Percentiles rank a stretch among this genome's conserved stretches.
Conservation (phyloP, 2,329 filamentous ascomycete species). For the Cryphonectria carpinicola region DNA sequence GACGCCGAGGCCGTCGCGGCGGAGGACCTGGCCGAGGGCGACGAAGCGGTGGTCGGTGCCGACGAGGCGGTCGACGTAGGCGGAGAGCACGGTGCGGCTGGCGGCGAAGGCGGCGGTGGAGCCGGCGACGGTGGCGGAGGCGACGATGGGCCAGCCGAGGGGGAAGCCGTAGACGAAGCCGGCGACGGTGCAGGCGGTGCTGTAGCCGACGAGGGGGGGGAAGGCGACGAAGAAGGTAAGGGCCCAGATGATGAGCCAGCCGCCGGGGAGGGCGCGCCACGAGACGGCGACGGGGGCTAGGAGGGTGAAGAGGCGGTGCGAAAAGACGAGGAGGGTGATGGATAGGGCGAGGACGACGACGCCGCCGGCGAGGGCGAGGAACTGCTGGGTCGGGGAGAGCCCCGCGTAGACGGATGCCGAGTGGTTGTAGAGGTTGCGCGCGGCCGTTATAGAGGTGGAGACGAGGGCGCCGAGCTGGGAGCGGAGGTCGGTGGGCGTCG, state of each 20-base stretch:
- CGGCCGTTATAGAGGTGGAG: conserved; percentile 46
- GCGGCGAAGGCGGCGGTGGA: conserved; percentile 80
- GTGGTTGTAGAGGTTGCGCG: conserved; percentile 49
- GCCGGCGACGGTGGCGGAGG: conserved; percentile 76
- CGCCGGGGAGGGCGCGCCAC: conserved; percentile 75
- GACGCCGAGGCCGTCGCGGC: conserved; percentile 86
- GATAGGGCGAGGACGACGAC: conserved; percentile 57
- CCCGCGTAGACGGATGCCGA: conserved; percentile 55
- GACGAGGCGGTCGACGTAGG: conserved; percentile 79
- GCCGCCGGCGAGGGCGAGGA: conserved; percentile 56
- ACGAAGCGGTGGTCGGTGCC: conserved; percentile 85
- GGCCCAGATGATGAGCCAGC: conserved; percentile 76
- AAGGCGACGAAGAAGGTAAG: conserved; percentile 79
- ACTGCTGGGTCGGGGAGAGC: conserved; percentile 64
- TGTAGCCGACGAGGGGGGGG: conserved; percentile 87
- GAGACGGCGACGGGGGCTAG: conserved; percentile 73
- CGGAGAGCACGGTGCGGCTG: conserved; percentile 76
- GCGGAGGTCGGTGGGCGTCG: conserved; percentile 40
- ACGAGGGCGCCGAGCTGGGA: conserved; percentile 37
- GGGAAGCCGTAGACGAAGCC: conserved; percentile 62
- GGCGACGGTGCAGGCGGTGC: conserved; percentile 64
- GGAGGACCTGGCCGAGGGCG: conserved; percentile 83
- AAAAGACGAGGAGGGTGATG: conserved; percentile 76
- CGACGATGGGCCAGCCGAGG: conserved; percentile 79
- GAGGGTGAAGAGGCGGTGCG: conserved; percentile 76